Evolutionary conservation across 306 rosid species (phyloP).

Genomic region (Casuarina equisetifolia): DNA sequence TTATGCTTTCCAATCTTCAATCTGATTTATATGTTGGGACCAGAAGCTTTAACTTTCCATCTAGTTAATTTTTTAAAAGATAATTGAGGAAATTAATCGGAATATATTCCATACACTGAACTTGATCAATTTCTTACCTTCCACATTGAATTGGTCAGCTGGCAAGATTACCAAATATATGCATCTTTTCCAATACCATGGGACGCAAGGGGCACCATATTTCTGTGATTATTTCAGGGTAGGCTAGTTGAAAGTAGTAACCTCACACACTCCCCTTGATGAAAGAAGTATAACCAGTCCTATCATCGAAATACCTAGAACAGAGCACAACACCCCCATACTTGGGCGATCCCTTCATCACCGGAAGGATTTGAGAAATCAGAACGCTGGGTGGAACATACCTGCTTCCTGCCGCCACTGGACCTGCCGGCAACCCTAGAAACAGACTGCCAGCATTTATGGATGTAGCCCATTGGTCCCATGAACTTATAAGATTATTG

Average conservation of each 20-base stretch:
- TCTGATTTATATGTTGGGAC: too few species aligned
- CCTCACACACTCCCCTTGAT: slow-evolving; percentile 46
- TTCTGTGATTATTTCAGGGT: neutral
- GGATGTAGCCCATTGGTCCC: slow-evolving; percentile 54
- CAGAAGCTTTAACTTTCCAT: too few species aligned
- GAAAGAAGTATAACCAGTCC: slow-evolving; percentile 50
- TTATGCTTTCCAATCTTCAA: too few species aligned
- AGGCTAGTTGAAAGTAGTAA: neutral
- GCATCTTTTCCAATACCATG: too few species aligned
- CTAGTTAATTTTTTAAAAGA: too few species aligned
- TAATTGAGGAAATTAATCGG: too few species aligned
- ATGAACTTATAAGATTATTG: slow-evolving; percentile 49
- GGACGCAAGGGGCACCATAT: neutral
- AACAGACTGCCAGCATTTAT: slow-evolving; percentile 38
- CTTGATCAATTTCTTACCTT: too few species aligned
- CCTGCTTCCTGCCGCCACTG: slow-evolving; percentile 59
- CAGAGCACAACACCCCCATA: slow-evolving; percentile 87
- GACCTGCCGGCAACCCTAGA: slow-evolving; percentile 65
- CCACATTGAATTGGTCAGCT: too few species aligned
- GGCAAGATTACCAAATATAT: too few species aligned
- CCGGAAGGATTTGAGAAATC: slow-evolving; percentile 51
- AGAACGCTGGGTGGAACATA: slow-evolving; percentile 53
- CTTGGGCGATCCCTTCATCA: slow-evolving; percentile 42
- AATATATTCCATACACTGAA: too few species aligned
- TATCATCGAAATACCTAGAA: slow-evolving; percentile 55